Percentiles rank a stretch among this genome's conserved stretches.
phyloP scores from a whole-genome alignment of 441 rosid species.

The Erodium trifolium region DNA sequence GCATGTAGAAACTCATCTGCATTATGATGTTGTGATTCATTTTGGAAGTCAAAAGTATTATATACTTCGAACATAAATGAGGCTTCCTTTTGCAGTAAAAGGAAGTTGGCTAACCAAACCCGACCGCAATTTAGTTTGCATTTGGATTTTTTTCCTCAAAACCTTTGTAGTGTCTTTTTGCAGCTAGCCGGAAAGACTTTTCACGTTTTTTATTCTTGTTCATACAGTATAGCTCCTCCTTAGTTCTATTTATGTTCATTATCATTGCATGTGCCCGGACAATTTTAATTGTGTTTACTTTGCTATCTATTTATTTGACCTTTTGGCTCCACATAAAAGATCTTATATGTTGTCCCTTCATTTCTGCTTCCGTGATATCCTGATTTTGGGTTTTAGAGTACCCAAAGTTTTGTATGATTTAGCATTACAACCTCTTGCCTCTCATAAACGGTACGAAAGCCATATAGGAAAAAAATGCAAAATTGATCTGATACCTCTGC shows the following conservation, averaged over 20 bases:
- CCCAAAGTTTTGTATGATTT: not conserved
- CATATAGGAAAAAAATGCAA: not conserved
- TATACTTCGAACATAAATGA: not conserved
- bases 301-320: not conserved
- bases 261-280: not conserved
- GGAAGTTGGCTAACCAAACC: constrained; percentile 1
- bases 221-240: not conserved
- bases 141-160: not conserved
- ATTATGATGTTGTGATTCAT: not conserved
- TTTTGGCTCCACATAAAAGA: constrained; percentile 1
- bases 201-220: not conserved
- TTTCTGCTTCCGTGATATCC: too few species aligned
- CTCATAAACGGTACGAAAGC: not conserved
- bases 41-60: not conserved
- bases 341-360: not conserved
- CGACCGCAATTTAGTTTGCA: not conserved
- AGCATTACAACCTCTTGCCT: not conserved
- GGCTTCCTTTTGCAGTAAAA: not conserved
- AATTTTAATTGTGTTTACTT: not conserved
- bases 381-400: not conserved
- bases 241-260: not conserved
- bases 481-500: not conserved
- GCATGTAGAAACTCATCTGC: not conserved
- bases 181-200: not conserved
- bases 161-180: not conserved